Base-by-base conservation (phyloP, 2,329 filamentous ascomycete genomes). In the Penicillium sclerotigenum region DNA sequence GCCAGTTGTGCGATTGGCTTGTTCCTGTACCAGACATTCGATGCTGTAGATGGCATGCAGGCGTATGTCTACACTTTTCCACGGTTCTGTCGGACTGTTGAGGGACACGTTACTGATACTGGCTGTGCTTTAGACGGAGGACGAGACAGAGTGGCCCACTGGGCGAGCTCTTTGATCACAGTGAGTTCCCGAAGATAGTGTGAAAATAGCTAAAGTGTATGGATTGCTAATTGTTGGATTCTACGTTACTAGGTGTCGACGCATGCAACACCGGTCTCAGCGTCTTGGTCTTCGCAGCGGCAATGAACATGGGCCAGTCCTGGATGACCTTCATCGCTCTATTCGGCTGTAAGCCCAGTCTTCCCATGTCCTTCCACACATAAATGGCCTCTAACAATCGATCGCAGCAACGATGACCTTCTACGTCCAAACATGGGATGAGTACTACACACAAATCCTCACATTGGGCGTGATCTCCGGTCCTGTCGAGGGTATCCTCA, bases 391-490 rank as follows among this genome's bases (percentile, higher is more conserved):
- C 54, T 67, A 43, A 65, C 47, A 24, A 41, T 13, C 33, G 31
- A 41, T 13, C 33, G 31, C 51, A 91, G 88, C 89, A 7, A 85
- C 93, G 57, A 80, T 95, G 67, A 97, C 94, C n/a, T 99, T 99
- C 75, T 97, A 97, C 74, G 88, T 97, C 40, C 94, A 97, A 74
- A 97, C 94, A 33, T 99, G 94, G 94, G 94, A 99, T 71, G 94
- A 97, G 74, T 99, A 97, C 77, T 93, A 97, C 77, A 99, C 94
- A 49, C 92, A 97, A 75, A 94, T 92, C 3, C 83, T 99, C 46
- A 97, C 91, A 1, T 84, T 99, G 6, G 94, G 94, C 57, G 79
- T 97, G 60, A 82, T 99, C 63, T 97, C 93, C 62, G 94, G 94
- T 0, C 94, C 94, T 4, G 94, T 99, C 36, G 94, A 99, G 76